Evolutionary conservation across 1,284 basidiomycete species (phyloP), one percentile per base, ranked within the genome.

Genomic region (Earliella scabrosa): DNA sequence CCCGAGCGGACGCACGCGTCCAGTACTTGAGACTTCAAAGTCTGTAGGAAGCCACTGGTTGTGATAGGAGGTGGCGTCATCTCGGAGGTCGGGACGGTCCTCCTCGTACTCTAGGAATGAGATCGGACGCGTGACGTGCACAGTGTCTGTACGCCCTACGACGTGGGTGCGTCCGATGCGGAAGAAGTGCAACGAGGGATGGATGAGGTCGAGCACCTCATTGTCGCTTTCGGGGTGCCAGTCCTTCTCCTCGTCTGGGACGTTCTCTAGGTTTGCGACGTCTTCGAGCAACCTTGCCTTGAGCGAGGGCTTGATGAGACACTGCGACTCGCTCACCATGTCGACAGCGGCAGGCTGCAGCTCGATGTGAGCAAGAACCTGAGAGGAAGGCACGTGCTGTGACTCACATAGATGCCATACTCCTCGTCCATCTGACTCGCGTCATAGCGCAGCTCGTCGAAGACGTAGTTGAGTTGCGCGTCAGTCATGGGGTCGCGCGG

Each of bases 361-460:
- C n/a, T n/a, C n/a, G n/a, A n/a, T n/a, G n/a, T 31, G 11, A 31
- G 23, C 29, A 32, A 20, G 6, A 41, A 16, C 4, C 16, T 27
- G 31, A 3, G n/a, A 23, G 9, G 3, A 16, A 8, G 4, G 21
- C 16, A 16, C 14, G 18, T 13, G 20, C n/a, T n/a, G n/a, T n/a
- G 11, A 14, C 53, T 39, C 10, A 59, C 72, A 58, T 70, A 74
- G 77, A 50, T 50, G 3, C 48, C 34, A 7, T 14, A 39, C n/a
- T 34, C 27, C 14, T 14, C 13, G 18, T 44, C 41, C 2, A 23
- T 4, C 34, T 32, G 24, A 13, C n/a, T 7, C 9, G 53, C 41
- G 11, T n/a, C 21, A 23, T 50, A 45, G n/a, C 18, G n/a, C 14
- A 55, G 36, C 23, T 50, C 47, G 40, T 36, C 53, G 23, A 55